Evolutionary conservation across 208 protist species (phyloP), one percentile per base, ranked within the genome.

Genomic region (Acanthamoeba lenticulata): DNA sequence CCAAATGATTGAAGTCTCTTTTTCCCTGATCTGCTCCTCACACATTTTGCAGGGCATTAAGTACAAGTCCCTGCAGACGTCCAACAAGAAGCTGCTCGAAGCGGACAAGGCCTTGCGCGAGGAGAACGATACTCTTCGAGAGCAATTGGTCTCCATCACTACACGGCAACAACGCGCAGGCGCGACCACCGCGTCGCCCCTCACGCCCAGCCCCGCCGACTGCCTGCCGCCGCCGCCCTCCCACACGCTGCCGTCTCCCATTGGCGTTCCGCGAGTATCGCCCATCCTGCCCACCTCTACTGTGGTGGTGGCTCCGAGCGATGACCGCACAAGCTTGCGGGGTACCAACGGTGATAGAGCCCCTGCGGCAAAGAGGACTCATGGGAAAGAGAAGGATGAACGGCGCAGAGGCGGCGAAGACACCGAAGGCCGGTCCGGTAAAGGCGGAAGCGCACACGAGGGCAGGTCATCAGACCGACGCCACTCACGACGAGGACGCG

Each of bases 11-110:
- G 19, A 9, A 24, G 1, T 44, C 9, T 0, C 2, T 79, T n/a
- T 32, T 29, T 45, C 4, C n/a, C n/a, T n/a, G n/a, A n/a, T n/a
- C n/a, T n/a, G n/a, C n/a, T n/a, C n/a, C n/a, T n/a, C n/a, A n/a
- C n/a, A n/a, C n/a, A n/a, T n/a, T n/a, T n/a, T n/a, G n/a, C 21
- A 86, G 77, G 77, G 77, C 21, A 36, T 32, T 2, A 86, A 86
- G 77, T 86, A 86, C 45, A 86, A 86, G 44, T 19, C 11, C 17
- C 13, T 86, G 19, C 77, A 86, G 38, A 9, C 40, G 1, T 38
- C 45, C 4, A 86, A 86, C 45, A 86, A 86, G 45, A 32, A 57
- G 13, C 77, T 86, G 7, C 52, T 86, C 40, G 77, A 86, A 21
- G 77, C 52, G 45, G 57, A 86, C n/a, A 55, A 27, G 45, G 34